These are phyloP conservation scores for Dovyalis caffra DNA, from an alignment of 345 rosid genomes.

Conservation along the genomic window DNA sequence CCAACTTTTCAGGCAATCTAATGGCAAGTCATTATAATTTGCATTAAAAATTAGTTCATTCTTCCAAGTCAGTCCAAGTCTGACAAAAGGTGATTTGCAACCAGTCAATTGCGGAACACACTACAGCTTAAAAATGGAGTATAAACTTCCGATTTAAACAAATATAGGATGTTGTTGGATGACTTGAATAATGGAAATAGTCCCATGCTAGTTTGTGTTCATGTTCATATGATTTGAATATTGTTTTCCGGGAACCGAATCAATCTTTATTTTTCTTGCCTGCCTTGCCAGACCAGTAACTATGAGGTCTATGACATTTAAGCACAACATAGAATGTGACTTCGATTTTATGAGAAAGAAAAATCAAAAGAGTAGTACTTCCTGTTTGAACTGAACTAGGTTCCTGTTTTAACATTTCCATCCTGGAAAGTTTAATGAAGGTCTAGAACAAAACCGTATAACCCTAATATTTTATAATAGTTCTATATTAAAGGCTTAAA, in stretches of 20 bases:
- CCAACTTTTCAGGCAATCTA: neutral
- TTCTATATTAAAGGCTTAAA: neutral
- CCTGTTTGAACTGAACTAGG: too few species aligned
- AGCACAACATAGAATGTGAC: too few species aligned
- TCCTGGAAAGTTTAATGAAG: too few species aligned
- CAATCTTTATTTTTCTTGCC: too few species aligned
- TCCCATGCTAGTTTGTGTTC: neutral
- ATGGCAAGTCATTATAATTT: neutral
- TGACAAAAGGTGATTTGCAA: neutral
- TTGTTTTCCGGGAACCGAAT: too few species aligned
- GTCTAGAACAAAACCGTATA: too few species aligned
- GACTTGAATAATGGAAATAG: neutral
- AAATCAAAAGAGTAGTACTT: too few species aligned
- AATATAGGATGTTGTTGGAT: neutral
- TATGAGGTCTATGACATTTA: too few species aligned
- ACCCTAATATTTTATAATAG: too few species aligned
- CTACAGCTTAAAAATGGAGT: neutral
- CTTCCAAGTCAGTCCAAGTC: neutral
- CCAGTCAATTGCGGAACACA: neutral
- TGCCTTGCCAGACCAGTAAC: too few species aligned
- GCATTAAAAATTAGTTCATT: neutral
- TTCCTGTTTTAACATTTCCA: too few species aligned
- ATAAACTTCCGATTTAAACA: neutral
- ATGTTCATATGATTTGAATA: neutral
- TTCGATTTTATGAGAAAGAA: too few species aligned